Percentiles rank a stretch among this genome's conserved stretches.
Evolutionary conservation across 306 rosid genomes (phyloP).

Genomic region (Malus orientalis): DNA sequence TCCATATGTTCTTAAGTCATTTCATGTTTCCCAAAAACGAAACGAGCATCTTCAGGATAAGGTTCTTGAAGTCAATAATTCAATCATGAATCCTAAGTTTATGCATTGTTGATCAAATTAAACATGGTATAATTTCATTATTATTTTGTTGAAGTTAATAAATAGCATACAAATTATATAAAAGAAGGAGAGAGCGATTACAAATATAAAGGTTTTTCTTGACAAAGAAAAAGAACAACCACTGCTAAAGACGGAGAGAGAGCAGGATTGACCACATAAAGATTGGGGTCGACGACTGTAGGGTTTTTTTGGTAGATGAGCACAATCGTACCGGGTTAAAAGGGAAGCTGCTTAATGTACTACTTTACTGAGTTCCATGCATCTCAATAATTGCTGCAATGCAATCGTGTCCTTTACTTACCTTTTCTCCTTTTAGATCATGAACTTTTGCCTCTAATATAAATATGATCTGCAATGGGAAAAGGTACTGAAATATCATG

Average conservation of each 20-base stretch:
- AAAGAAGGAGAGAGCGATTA: too few species aligned
- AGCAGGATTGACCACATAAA: too few species aligned
- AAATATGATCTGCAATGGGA: not conserved
- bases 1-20: not conserved
- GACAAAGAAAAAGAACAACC: too few species aligned
- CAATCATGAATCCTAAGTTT: too few species aligned
- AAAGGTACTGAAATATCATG: not conserved
- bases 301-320: not conserved
- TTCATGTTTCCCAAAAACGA: constrained; percentile 10
- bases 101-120: not conserved
- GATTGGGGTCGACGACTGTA: too few species aligned
- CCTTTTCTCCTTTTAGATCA: not conserved
- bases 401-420: not conserved
- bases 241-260: too few species aligned
- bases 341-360: not conserved
- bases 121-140: not conserved
- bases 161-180: too few species aligned
- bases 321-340: not conserved
- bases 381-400: not conserved
- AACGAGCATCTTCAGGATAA: constrained; percentile 27
- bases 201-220: too few species aligned
- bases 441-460: not conserved
- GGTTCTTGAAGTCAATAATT: not conserved
- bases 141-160: too few species aligned
- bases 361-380: not conserved